These are phyloP conservation scores for Erysimum cheiranthoides DNA, from an alignment of 345 rosid species.

Conservation along the genomic window DNA sequence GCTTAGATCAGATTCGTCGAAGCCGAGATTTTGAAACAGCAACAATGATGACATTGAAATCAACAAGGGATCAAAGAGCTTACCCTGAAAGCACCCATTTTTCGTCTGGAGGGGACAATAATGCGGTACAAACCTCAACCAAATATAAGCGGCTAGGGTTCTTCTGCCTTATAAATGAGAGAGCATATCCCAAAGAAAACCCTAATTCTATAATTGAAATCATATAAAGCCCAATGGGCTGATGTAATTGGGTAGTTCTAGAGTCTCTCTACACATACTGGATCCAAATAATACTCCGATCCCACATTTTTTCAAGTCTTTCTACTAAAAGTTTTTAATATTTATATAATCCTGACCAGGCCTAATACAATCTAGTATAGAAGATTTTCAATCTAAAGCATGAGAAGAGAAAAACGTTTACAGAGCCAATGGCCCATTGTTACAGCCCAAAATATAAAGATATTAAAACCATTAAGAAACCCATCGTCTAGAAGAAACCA, in stretches of 20 bases:
- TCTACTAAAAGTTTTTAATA: too few species aligned
- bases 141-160: slow-evolving; percentile 38
- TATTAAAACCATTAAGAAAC: too few species aligned
- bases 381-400: too few species aligned
- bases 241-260: background rate
- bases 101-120: slow-evolving; percentile 30
- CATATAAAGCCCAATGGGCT: slow-evolving; percentile 42
- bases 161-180: slow-evolving; percentile 25
- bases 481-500: too few species aligned
- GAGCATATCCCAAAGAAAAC: slow-evolving; percentile 19
- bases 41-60: background rate
- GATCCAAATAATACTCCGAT: too few species aligned
- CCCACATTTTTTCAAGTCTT: too few species aligned
- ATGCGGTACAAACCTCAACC: slow-evolving; percentile 27
- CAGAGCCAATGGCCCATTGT: too few species aligned
- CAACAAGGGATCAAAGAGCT: slow-evolving; percentile 20
- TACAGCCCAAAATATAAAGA: too few species aligned
- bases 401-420: too few species aligned
- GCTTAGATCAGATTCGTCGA: slow-evolving; percentile 7
- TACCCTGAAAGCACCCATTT: slow-evolving; percentile 45
- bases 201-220: slow-evolving; percentile 7
- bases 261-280: too few species aligned
- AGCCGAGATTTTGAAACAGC: background rate
- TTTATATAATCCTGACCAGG: too few species aligned
- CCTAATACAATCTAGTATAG: too few species aligned